phyloP scores from a whole-genome alignment of 1,284 basidiomycete species.

The Schizophyllum commune region DNA sequence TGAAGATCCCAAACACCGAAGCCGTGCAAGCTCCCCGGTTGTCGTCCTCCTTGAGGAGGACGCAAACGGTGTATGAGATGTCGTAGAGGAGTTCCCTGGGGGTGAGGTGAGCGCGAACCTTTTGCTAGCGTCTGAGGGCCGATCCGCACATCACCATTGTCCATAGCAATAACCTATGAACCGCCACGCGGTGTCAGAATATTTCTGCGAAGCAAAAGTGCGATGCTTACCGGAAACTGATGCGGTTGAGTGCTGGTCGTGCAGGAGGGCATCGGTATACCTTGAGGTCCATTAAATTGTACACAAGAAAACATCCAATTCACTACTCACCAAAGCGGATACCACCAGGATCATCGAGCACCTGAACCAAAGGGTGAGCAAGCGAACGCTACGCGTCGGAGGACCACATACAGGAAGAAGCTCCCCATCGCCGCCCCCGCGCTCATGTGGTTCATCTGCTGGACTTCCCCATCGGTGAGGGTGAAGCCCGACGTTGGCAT shows the following conservation, averaged over 20 bases:
- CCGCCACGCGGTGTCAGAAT: neutral
- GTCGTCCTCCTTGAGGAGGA: neutral
- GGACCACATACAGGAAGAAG: neutral
- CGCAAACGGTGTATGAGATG: neutral
- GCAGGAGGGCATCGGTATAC: neutral
- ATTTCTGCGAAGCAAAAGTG: neutral
- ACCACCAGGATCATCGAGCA: neutral
- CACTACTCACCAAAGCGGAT: neutral
- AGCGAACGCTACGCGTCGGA: slow-evolving; percentile 10
- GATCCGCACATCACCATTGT: neutral
- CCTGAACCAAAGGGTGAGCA: neutral
- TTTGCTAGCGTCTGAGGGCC: neutral
- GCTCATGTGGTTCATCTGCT: neutral
- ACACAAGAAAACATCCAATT: neutral
- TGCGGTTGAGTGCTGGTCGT: neutral
- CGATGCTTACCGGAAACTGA: slow-evolving; percentile 1
- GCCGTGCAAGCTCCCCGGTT: neutral
- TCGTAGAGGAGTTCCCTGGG: neutral
- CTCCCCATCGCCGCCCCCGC: neutral
- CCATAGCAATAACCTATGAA: neutral
- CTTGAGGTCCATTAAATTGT: neutral
- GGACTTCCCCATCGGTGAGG: neutral
- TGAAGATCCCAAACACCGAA: slow-evolving; percentile 1
- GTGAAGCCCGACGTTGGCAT: neutral
- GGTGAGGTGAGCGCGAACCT: neutral